phyloP scores from a whole-genome alignment of 228 moss, liverwort and hornwort genomes.

The Sphagnum magellanicum region DNA sequence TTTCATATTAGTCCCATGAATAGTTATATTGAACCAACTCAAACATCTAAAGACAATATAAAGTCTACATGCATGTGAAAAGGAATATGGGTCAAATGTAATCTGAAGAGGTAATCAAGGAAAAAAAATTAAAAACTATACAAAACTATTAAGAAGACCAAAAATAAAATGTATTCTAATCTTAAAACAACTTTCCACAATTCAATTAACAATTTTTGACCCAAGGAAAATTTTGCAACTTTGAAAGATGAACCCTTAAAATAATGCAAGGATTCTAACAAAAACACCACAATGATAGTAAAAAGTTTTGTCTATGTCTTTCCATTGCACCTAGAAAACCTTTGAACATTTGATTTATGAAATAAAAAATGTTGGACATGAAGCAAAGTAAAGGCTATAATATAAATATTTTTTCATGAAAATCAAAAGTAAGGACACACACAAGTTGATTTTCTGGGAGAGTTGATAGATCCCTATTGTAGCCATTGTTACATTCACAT shows the following conservation, averaged over 20 bases:
- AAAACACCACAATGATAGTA: not conserved
- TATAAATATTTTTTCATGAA: not conserved
- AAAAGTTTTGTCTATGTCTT: not conserved
- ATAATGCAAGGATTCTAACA: not conserved
- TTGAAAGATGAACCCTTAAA: too few relatives aligned
- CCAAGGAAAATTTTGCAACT: too few relatives aligned
- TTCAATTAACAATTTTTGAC: not conserved
- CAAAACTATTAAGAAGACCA: too few relatives aligned
- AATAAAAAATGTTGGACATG: not conserved
- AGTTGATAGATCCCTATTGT: slow-evolving; percentile 84
- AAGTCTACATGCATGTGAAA: not conserved
- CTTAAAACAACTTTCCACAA: too few relatives aligned
- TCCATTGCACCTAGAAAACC: not conserved
- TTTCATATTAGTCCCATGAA: not conserved
- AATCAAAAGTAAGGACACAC: not conserved
- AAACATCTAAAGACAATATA: not conserved
- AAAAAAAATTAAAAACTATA: too few relatives aligned
- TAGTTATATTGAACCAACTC: too few relatives aligned
- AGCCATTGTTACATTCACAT: slow-evolving; percentile 83
- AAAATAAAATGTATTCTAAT: too few relatives aligned
- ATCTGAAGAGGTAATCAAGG: too few relatives aligned
- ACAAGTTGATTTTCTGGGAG: slow-evolving; percentile 46
- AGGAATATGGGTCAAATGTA: not conserved
- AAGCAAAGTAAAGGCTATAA: not conserved
- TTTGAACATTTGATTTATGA: not conserved